Conservation (phyloP, 1,284 basidiomycete species). For the Heliocybe sulcata region DNA sequence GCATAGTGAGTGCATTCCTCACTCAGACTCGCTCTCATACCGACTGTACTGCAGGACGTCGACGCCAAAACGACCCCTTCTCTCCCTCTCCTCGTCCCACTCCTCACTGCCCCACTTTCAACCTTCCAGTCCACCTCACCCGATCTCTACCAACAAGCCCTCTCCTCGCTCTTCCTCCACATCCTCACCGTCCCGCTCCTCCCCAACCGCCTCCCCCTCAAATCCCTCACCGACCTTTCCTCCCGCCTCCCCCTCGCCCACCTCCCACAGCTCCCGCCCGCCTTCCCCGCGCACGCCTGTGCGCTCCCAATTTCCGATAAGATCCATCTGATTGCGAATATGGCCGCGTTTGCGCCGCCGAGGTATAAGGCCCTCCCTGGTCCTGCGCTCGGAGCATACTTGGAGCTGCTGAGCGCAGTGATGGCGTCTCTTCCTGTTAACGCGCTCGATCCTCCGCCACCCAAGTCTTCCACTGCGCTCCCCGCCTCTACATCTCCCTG, state of each 20-base stretch:
- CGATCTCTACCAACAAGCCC: conserved; percentile 16
- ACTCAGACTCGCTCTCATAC: not conserved
- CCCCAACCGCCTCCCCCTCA: conserved; percentile 59
- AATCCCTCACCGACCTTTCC: conserved; percentile 37
- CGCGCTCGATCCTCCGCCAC: conserved; percentile 38
- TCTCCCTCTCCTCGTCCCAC: conserved; percentile 34
- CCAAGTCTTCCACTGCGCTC: conserved; percentile 7
- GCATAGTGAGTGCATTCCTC: conserved; percentile 17
- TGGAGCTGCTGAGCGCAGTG: conserved; percentile 43
- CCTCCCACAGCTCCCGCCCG: conserved; percentile 27
- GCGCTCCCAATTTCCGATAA: conserved; percentile 24
- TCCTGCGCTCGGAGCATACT: conserved; percentile 42
- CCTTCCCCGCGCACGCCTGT: conserved; percentile 16
- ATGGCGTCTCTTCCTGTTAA: conserved; percentile 46
- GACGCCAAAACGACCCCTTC: conserved; percentile 25
- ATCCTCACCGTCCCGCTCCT: conserved; percentile 60
- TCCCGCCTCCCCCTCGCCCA: conserved; percentile 36
- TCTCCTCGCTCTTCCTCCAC: conserved; percentile 28
- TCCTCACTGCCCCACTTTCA: conserved; percentile 33
- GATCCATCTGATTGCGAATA: conserved; percentile 58
- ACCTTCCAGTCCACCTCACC: conserved; percentile 21
- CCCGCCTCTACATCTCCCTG: not conserved
- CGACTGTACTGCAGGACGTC: conserved; percentile 28
- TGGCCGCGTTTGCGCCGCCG: conserved; percentile 52
- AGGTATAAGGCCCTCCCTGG: conserved; percentile 40